These are phyloP conservation scores for Teunomyces tritomae DNA, from an alignment of 805 yeast genomes.

Conservation along the genomic window DNA sequence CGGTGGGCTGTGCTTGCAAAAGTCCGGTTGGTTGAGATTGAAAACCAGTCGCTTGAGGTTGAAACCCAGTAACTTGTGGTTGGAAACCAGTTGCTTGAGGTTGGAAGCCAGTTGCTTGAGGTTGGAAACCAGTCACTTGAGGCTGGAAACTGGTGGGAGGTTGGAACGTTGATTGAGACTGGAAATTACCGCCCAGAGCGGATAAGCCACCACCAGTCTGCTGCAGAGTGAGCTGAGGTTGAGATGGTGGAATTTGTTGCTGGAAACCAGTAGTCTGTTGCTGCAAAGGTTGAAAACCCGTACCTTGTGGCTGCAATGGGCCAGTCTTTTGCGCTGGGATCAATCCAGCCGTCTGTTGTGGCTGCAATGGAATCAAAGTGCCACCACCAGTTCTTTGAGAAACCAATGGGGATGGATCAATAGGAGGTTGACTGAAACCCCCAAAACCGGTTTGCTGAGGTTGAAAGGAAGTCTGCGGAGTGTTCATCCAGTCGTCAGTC, in stretches of 20 bases:
- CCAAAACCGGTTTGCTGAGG: constrained; percentile 39
- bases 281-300: constrained; percentile 26
- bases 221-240: constrained; percentile 13
- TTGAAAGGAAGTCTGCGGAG: constrained; percentile 32
- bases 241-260: constrained; percentile 18
- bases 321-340: constrained; percentile 48
- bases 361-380: constrained; percentile 46
- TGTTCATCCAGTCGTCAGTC: constrained; percentile 26
- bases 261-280: constrained; percentile 41
- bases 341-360: constrained; percentile 70
- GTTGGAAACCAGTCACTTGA: constrained; percentile 21
- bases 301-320: constrained; percentile 23
- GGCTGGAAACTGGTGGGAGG: constrained; percentile 21
- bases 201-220: constrained; percentile 20
- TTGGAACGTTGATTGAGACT: neutral
- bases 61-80: constrained; percentile 31
- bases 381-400: constrained; percentile 49
- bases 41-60: constrained; percentile 23
- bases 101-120: constrained; percentile 16
- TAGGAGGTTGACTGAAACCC: constrained; percentile 1
- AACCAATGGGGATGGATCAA: constrained; percentile 19
- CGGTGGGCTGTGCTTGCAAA: constrained; percentile 55
- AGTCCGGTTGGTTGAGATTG: constrained; percentile 30
- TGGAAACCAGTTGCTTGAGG: constrained; percentile 18
- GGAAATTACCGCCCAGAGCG: neutral